phyloP scores from a whole-genome alignment of 768 basidiomycete genomes.

The Suillus americanus region DNA sequence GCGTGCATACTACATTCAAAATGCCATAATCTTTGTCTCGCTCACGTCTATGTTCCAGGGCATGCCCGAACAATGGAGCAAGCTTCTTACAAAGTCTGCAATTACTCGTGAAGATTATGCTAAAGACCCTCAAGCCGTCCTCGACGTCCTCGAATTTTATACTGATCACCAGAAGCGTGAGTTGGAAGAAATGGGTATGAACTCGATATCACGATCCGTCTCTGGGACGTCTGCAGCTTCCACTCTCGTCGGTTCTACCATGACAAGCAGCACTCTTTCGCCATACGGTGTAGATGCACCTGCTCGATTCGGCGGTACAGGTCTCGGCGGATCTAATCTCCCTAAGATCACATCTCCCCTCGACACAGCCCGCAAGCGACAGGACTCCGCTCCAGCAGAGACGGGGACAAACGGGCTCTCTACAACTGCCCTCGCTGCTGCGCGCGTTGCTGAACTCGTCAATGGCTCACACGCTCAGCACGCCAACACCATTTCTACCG shows the following conservation, averaged over 20 bases:
- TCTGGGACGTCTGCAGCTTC: slow-evolving; percentile 19
- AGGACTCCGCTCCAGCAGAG: slow-evolving; percentile 45
- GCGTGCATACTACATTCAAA: slow-evolving; percentile 29
- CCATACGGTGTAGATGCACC: slow-evolving; percentile 47
- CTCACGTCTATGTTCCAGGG: slow-evolving; percentile 49
- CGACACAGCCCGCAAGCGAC: slow-evolving; percentile 39
- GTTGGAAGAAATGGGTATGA: slow-evolving; percentile 57
- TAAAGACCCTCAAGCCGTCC: slow-evolving; percentile 93
- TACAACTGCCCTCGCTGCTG: slow-evolving; percentile 48
- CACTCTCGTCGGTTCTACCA: slow-evolving; percentile 36
- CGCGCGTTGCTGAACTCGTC: slow-evolving; percentile 63
- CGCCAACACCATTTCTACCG: slow-evolving; percentile 40
- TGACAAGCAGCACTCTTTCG: slow-evolving; percentile 25
- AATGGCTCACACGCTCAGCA: slow-evolving; percentile 48
- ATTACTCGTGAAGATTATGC: slow-evolving; percentile 98
- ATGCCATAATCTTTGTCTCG: neutral
- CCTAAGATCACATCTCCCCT: slow-evolving; percentile 43
- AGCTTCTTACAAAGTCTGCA: slow-evolving; percentile 93
- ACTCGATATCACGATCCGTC: slow-evolving; percentile 22
- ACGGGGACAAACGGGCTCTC: slow-evolving; percentile 35
- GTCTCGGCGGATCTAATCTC: slow-evolving; percentile 69
- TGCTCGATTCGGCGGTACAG: slow-evolving; percentile 89
- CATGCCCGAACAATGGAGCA: slow-evolving; percentile 96
- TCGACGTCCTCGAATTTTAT: slow-evolving; percentile 98
- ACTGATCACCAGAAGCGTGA: slow-evolving; percentile 98